Evolutionary conservation across 2,329 filamentous ascomycete genomes (phyloP).

Genomic region (Fusarium tupiense): DNA sequence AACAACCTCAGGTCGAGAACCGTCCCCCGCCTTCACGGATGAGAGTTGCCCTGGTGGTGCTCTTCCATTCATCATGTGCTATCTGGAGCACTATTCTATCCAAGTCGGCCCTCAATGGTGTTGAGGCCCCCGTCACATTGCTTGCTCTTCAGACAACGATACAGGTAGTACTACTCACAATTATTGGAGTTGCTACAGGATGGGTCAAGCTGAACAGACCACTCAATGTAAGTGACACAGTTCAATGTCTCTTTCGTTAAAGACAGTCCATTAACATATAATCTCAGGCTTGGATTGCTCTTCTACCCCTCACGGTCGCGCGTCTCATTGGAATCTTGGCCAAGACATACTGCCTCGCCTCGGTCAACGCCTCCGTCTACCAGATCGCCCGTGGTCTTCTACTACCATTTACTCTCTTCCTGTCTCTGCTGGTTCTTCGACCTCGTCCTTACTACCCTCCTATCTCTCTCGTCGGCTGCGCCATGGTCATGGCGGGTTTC

Average conservation of each 20-base stretch:
- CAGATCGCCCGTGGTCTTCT: slow-evolving; percentile 42
- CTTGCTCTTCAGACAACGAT: slow-evolving; percentile 41
- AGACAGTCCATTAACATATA: not conserved
- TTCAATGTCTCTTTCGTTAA: not conserved
- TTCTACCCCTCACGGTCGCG: slow-evolving; percentile 40
- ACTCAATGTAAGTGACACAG: slow-evolving; percentile 24
- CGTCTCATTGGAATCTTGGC: slow-evolving; percentile 41
- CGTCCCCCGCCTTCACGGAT: slow-evolving; percentile 29
- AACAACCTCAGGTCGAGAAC: slow-evolving; percentile 30
- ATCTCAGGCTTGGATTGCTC: slow-evolving; percentile 35
- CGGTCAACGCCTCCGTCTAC: slow-evolving; percentile 43
- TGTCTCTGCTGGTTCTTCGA: slow-evolving; percentile 40
- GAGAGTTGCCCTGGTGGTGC: slow-evolving; percentile 39
- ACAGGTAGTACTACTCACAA: slow-evolving; percentile 37
- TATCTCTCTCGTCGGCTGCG: slow-evolving; percentile 40
- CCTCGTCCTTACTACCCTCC: slow-evolving; percentile 44
- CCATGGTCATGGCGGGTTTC: slow-evolving; percentile 43
- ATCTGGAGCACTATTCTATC: slow-evolving; percentile 43
- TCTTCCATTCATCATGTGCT: slow-evolving; percentile 42
- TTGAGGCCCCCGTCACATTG: slow-evolving; percentile 41
- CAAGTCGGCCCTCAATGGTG: slow-evolving; percentile 42
- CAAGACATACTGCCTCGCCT: slow-evolving; percentile 44
- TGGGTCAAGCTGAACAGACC: slow-evolving; percentile 40
- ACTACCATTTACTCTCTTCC: slow-evolving; percentile 40
- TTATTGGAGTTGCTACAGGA: slow-evolving; percentile 37